phyloP scores from a whole-genome alignment of 495 filamentous ascomycete genomes.

The Podospora pseudoanserina region DNA sequence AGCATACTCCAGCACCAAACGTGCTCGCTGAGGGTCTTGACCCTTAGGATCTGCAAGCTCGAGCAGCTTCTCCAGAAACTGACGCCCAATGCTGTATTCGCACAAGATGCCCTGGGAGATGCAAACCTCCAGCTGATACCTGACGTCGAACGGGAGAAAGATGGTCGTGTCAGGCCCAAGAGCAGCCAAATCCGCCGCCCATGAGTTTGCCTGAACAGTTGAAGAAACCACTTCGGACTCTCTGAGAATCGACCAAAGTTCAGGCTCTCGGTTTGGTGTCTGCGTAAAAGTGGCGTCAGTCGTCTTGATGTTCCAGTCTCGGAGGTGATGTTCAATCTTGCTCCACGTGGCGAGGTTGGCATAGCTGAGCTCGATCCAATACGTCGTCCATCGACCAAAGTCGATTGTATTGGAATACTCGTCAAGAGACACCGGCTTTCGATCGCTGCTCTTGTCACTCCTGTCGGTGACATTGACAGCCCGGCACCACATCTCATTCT shows the following conservation, averaged over 20 bases:
- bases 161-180: slow-evolving; percentile 32
- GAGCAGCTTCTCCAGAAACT: slow-evolving; percentile 61
- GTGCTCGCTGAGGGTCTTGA: slow-evolving; percentile 29
- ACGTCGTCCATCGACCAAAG: slow-evolving; percentile 74
- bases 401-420: slow-evolving; percentile 62
- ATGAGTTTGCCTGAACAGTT: not conserved
- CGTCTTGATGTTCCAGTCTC: slow-evolving; percentile 68
- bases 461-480: slow-evolving; percentile 63
- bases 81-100: slow-evolving; percentile 64
- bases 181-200: slow-evolving; percentile 25
- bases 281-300: slow-evolving; percentile 30
- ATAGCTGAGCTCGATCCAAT: slow-evolving; percentile 51
- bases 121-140: slow-evolving; percentile 92
- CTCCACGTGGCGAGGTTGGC: slow-evolving; percentile 33
- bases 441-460: slow-evolving; percentile 31
- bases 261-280: slow-evolving; percentile 19
- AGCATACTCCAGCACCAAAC: slow-evolving; percentile 39
- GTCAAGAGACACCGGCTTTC: slow-evolving; percentile 51
- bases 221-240: slow-evolving; percentile 2
- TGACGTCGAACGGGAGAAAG: slow-evolving; percentile 63
- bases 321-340: slow-evolving; percentile 51
- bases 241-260: slow-evolving; percentile 60
- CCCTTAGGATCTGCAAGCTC: slow-evolving; percentile 36
- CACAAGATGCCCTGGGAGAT: slow-evolving; percentile 76
- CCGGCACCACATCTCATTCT: slow-evolving; percentile 68